phyloP scores from a whole-genome alignment of 805 yeast species.

The Candida broadrunensis region DNA sequence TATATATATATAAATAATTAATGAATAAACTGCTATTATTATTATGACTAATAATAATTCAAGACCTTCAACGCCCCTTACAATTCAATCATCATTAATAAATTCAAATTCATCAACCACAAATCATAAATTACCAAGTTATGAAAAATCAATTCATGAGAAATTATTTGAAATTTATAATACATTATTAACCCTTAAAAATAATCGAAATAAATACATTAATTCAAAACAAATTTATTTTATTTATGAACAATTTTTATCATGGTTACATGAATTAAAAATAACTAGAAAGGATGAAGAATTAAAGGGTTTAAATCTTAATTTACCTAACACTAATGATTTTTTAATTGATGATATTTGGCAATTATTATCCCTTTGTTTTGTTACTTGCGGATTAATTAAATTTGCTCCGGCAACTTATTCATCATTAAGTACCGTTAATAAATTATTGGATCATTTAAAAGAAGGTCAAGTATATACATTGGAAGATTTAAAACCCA shows the following conservation, averaged over 20 bases:
- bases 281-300: slow-evolving; percentile 49
- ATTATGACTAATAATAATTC: neutral
- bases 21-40: too few relatives aligned
- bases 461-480: slow-evolving; percentile 81
- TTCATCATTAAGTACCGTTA: slow-evolving; percentile 84
- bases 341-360: slow-evolving; percentile 81
- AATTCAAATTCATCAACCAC: too few relatives aligned
- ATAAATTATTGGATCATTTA: slow-evolving; percentile 77
- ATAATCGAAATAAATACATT: slow-evolving; percentile 62
- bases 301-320: slow-evolving; percentile 31
- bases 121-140: slow-evolving; percentile 27
- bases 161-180: slow-evolving; percentile 24
- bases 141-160: slow-evolving; percentile 32
- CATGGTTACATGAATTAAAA: slow-evolving; percentile 51
- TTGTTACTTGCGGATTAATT: slow-evolving; percentile 87
- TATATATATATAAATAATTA: too few relatives aligned
- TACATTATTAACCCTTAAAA: slow-evolving; percentile 41
- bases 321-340: slow-evolving; percentile 58
- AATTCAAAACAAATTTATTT: slow-evolving; percentile 65
- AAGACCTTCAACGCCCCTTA: slow-evolving; percentile 5
- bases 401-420: slow-evolving; percentile 93
- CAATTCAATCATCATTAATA: too few relatives aligned
- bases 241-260: slow-evolving; percentile 57
- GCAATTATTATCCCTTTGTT: slow-evolving; percentile 81
- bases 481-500: slow-evolving; percentile 76